A percentile compares a stretch with the other conserved stretches of the same genome.
Conservation (phyloP, 495 filamentous ascomycete genomes). For the Oleoguttula mirabilis region DNA sequence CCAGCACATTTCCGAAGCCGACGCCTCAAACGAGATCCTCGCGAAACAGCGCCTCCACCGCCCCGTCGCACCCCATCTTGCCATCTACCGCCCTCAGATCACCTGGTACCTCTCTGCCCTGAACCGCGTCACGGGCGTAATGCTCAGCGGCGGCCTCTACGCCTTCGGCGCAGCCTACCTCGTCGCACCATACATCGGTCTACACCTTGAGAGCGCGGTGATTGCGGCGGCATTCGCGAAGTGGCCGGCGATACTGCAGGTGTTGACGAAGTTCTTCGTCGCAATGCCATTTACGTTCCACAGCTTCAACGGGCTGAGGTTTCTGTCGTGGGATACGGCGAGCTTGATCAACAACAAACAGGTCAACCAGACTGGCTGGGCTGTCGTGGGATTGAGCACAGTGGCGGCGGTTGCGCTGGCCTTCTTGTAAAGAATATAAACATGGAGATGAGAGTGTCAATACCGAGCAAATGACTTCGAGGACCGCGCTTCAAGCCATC, state of each 20-base stretch:
- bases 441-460: no score
- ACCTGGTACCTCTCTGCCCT: conserved; percentile 65
- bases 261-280: conserved; percentile 55
- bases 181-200: conserved; percentile 64
- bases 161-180: conserved; percentile 75
- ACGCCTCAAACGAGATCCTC: conserved; percentile 60
- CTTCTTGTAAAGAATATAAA: conserved; percentile 32
- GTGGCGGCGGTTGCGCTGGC: conserved; percentile 52
- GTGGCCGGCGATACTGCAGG: conserved; percentile 56
- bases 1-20: conserved; percentile 48
- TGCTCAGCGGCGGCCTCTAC: conserved; percentile 68
- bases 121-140: conserved; percentile 69
- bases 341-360: conserved; percentile 52
- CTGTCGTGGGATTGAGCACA: conserved; percentile 54
- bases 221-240: conserved; percentile 66
- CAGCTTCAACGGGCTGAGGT: conserved; percentile 72
- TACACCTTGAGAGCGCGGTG: conserved; percentile 70
- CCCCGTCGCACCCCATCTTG: conserved; percentile 77
- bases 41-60: conserved; percentile 70
- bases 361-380: conserved; percentile 66
- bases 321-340: conserved; percentile 77
- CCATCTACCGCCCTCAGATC: conserved; percentile 79
- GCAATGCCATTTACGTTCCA: conserved; percentile 86
- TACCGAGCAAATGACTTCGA: no score
- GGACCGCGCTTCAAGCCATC: no score